phyloP scores from a whole-genome alignment of 768 basidiomycete genomes.

The Suillus discolor region DNA sequence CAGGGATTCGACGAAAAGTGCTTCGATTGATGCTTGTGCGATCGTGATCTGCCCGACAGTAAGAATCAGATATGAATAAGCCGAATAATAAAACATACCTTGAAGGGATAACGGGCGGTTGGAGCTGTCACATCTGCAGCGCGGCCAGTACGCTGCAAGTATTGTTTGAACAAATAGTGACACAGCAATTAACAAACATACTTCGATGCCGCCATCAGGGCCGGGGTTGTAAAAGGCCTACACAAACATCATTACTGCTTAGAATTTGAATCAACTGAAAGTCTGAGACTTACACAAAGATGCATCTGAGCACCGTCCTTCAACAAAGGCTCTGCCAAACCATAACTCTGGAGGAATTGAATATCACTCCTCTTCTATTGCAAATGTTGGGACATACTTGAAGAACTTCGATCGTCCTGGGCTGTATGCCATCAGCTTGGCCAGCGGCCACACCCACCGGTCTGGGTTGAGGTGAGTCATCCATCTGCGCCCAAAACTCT shows the following conservation, averaged over 20 bases:
- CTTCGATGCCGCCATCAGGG: constrained; percentile 62
- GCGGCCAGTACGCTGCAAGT: constrained; percentile 57
- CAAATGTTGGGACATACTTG: constrained; percentile 36
- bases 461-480: constrained; percentile 22
- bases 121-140: constrained; percentile 62
- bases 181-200: constrained; percentile 19
- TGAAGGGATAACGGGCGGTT: constrained; percentile 71
- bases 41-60: constrained; percentile 33
- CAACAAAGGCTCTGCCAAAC: constrained; percentile 65
- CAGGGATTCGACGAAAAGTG: constrained; percentile 45
- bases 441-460: constrained; percentile 46
- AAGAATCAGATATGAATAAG: not conserved
- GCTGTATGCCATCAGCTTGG: constrained; percentile 59
- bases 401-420: constrained; percentile 55
- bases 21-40: constrained; percentile 45
- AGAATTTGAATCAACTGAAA: not conserved
- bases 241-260: not conserved
- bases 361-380: not conserved
- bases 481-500: not conserved
- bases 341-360: constrained; percentile 62
- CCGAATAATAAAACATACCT: constrained; percentile 40
- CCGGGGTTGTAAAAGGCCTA: constrained; percentile 80
- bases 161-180: not conserved
- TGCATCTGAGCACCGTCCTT: constrained; percentile 71
- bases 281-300: constrained; percentile 52